Percentiles rank a stretch among this genome's conserved stretches.
These are phyloP conservation scores for Tephrocybe sp. DNA, from an alignment of 768 basidiomycete species.

Conservation along the genomic window DNA sequence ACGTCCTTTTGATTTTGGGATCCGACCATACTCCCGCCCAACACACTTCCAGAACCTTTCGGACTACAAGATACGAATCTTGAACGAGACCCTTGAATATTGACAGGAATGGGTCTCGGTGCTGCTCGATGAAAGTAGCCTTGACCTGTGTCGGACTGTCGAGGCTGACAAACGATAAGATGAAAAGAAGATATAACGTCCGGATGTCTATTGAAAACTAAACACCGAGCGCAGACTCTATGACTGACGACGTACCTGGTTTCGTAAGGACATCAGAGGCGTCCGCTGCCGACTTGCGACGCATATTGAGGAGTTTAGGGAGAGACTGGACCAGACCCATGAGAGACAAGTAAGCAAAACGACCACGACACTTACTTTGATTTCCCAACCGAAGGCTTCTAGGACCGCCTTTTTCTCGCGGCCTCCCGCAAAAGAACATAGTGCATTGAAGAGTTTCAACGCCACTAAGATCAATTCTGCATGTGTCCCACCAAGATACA, in stretches of 20 bases:
- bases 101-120: constrained; percentile 58
- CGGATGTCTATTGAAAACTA: constrained; percentile 63
- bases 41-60: constrained; percentile 67
- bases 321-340: constrained; percentile 44
- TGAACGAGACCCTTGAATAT: constrained; percentile 74
- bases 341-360: background rate
- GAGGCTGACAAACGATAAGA: constrained; percentile 68
- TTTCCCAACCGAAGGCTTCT: constrained; percentile 78
- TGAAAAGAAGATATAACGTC: constrained; percentile 69
- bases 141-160: constrained; percentile 54
- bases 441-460: constrained; percentile 59
- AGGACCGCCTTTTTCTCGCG: constrained; percentile 60
- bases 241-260: constrained; percentile 49
- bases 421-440: constrained; percentile 67
- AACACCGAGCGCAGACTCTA: constrained; percentile 6
- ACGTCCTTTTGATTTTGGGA: constrained; percentile 64
- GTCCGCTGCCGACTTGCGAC: constrained; percentile 50
- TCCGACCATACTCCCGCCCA: constrained; percentile 83
- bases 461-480: constrained; percentile 68
- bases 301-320: constrained; percentile 68
- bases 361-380: constrained; percentile 48
- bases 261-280: constrained; percentile 39
- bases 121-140: constrained; percentile 67
- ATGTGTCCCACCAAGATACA: constrained; percentile 60
- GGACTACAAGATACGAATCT: constrained; percentile 62